Conservation (phyloP, 208 protist species). For the Polymyxa betae region DNA sequence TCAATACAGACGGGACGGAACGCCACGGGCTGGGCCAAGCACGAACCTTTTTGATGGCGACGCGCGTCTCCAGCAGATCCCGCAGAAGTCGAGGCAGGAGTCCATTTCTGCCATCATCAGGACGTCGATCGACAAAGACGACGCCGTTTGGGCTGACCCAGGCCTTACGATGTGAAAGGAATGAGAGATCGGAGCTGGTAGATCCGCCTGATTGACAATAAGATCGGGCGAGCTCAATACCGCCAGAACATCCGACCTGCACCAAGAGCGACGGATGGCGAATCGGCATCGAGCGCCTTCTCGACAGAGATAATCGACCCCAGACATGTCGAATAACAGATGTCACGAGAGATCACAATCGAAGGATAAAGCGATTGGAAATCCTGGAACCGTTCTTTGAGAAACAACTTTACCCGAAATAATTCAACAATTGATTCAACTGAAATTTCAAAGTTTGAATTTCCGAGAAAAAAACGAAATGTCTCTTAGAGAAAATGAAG, state of each 20-base stretch:
- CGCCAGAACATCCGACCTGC: neutral
- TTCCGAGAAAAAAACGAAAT: too few relatives aligned
- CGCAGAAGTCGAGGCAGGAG: neutral
- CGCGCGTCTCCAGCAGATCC: neutral
- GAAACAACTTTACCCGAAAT: too few relatives aligned
- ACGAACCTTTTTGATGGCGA: neutral
- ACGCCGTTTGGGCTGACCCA: neutral
- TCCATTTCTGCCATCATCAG: neutral
- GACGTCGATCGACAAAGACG: neutral
- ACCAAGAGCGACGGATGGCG: neutral
- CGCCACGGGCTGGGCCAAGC: neutral
- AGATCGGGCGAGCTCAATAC: neutral
- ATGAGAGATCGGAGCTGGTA: too few relatives aligned
- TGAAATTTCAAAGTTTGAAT: too few relatives aligned
- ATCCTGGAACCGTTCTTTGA: too few relatives aligned
- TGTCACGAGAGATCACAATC: slow-evolving; percentile 69
- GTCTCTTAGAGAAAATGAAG: too few relatives aligned
- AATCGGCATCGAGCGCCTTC: neutral
- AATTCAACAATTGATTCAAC: too few relatives aligned
- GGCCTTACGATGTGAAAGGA: too few relatives aligned
- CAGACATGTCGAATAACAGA: slow-evolving; percentile 65
- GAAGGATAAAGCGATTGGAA: slow-evolving; percentile 73
- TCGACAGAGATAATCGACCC: neutral
- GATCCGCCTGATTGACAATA: too few relatives aligned
- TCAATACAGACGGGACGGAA: neutral